These are phyloP conservation scores for Cylindrotheca closterium DNA, from an alignment of 108 stramenopile genomes.

Conservation along the genomic window DNA sequence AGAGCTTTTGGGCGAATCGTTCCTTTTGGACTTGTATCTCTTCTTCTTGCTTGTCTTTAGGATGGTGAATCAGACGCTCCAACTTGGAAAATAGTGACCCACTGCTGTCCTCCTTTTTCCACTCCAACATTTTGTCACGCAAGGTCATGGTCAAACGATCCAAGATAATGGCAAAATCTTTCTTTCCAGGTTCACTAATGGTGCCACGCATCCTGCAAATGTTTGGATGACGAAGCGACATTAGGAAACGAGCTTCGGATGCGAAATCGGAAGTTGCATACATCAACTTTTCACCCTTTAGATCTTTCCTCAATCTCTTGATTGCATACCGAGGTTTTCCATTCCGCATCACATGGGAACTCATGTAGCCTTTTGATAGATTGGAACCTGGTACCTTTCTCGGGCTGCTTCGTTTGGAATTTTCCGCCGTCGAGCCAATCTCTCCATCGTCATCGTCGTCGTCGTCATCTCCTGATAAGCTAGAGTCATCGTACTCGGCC, in stretches of 20 bases:
- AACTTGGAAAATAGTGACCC: constrained; percentile 11
- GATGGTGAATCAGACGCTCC: no score
- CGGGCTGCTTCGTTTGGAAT: no score
- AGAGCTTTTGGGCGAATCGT: no score
- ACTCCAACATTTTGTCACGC: constrained; percentile 45
- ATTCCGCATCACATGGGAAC: constrained; percentile 47
- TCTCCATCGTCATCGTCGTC: no score
- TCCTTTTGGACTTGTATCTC: no score
- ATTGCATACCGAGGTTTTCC: constrained; percentile 54
- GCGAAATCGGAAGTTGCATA: constrained; percentile 41
- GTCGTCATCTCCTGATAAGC: no score
- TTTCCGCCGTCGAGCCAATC: no score
- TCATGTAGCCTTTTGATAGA: constrained; percentile 49
- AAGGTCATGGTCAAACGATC: constrained; percentile 54
- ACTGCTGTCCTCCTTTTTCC: constrained; percentile 24
- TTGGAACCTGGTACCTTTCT: no score
- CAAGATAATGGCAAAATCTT: constrained; percentile 53
- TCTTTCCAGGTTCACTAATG: constrained; percentile 30
- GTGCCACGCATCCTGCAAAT: constrained; percentile 56
- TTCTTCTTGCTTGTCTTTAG: neutral
- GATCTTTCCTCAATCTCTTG: constrained; percentile 32
- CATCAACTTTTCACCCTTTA: constrained; percentile 23
- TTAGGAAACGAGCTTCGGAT: constrained; percentile 59
- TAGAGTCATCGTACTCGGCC: no score
- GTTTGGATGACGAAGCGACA: constrained; percentile 55